Conservation (phyloP, 257 asterid species). For the Lavandula angustifolia region DNA sequence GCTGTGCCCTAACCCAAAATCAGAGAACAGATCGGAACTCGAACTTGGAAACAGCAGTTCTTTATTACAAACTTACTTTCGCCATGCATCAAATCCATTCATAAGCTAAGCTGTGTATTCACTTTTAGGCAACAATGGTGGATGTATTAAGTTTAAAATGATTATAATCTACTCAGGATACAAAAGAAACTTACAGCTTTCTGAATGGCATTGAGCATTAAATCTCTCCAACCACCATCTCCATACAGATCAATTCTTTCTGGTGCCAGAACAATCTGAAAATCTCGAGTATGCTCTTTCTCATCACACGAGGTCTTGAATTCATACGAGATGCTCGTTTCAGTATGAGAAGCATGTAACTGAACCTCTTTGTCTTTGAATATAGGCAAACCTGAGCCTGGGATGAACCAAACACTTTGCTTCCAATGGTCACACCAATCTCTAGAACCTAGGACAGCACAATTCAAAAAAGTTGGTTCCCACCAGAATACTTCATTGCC, state of each 20-base stretch:
- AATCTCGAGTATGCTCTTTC: slow-evolving; percentile 42
- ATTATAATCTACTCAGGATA: slow-evolving; percentile 12
- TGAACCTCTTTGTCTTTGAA: slow-evolving; percentile 57
- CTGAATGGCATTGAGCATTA: slow-evolving; percentile 62
- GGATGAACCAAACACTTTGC: slow-evolving; percentile 85
- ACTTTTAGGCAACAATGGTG: not conserved
- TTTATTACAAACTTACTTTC: slow-evolving; percentile 10
- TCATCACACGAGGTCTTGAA: slow-evolving; percentile 40
- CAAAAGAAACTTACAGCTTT: slow-evolving; percentile 60
- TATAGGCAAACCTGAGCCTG: slow-evolving; percentile 56
- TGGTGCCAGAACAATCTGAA: slow-evolving; percentile 59
- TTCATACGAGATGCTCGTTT: slow-evolving; percentile 61
- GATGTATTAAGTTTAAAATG: slow-evolving; percentile 2
- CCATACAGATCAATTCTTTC: slow-evolving; percentile 77
- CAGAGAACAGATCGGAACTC: slow-evolving; percentile 2
- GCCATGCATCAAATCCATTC: slow-evolving; percentile 12
- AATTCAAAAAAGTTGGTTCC: slow-evolving; percentile 11
- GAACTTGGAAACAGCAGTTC: slow-evolving; percentile 19
- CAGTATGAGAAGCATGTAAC: slow-evolving; percentile 63
- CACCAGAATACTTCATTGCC: slow-evolving; percentile 7
- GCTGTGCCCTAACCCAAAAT: not conserved
- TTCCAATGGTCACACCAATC: slow-evolving; percentile 99
- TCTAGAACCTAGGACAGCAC: slow-evolving; percentile 50
- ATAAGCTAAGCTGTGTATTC: slow-evolving; percentile 25
- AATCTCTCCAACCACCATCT: slow-evolving; percentile 66